Percentiles rank a stretch among this genome's conserved stretches.
Evolutionary conservation across 1,284 basidiomycete species (phyloP).

Genomic region (Cryptococcus floricola): DNA sequence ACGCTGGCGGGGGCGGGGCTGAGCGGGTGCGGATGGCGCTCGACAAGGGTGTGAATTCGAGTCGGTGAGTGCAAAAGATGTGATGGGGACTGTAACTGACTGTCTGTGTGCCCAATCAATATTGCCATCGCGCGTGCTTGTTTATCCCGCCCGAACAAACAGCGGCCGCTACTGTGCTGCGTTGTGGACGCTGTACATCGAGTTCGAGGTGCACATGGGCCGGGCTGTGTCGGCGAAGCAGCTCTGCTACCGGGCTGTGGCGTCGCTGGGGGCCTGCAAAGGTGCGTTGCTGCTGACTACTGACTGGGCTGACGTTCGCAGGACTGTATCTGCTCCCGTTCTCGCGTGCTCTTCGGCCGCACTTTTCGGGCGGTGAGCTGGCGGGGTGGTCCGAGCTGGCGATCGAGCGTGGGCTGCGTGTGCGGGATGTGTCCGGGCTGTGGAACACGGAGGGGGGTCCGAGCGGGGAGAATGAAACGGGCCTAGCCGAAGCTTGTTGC

Average conservation of each 20-base stretch:
- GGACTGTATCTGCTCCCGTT: constrained; percentile 85
- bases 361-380: constrained; percentile 67
- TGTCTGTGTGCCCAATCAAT: too few species aligned
- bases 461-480: constrained; percentile 34
- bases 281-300: constrained; percentile 53
- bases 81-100: too few species aligned
- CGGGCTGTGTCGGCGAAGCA: constrained; percentile 66
- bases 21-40: constrained; percentile 40
- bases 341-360: constrained; percentile 59
- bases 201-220: constrained; percentile 71
- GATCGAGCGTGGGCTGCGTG: constrained; percentile 73
- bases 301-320: constrained; percentile 41
- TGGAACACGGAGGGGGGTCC: constrained; percentile 42
- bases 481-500: constrained; percentile 19
- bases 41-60: constrained; percentile 36
- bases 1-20: constrained; percentile 34
- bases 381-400: constrained; percentile 68
- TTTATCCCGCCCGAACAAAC: neutral
- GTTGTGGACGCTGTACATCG: constrained; percentile 75
- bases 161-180: constrained; percentile 30
- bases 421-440: constrained; percentile 60
- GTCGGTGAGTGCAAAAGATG: constrained; percentile 18
- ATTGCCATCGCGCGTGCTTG: neutral
- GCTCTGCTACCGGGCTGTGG: constrained; percentile 71
- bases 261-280: constrained; percentile 53